Percentiles rank a stretch among this genome's conserved stretches.
phyloP scores from a whole-genome alignment of 164 flowering plant species.

The Vitis rupestris region DNA sequence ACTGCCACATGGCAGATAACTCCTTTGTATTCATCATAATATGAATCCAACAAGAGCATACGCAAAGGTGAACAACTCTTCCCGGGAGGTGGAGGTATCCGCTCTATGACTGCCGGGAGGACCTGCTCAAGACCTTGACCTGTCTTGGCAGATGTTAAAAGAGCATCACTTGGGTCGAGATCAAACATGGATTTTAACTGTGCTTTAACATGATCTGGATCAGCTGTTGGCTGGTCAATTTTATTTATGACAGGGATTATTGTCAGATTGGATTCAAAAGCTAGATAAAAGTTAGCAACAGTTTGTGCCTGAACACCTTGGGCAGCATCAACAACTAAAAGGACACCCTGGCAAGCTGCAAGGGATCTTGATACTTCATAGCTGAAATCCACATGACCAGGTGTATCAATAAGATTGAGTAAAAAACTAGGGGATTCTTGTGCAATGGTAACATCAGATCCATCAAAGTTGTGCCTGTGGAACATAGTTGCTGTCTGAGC shows the following conservation, averaged over 20 bases:
- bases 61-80: constrained; percentile 57
- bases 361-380: constrained; percentile 98
- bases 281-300: constrained; percentile 95
- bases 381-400: constrained; percentile 99
- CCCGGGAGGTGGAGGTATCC: constrained; percentile 95
- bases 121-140: constrained; percentile 93
- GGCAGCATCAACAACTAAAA: constrained; percentile 97
- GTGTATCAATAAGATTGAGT: constrained; percentile 88
- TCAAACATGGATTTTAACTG: constrained; percentile 95
- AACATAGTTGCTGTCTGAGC: constrained; percentile 99
- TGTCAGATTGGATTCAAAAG: constrained; percentile 85
- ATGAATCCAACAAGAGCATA: constrained; percentile 93
- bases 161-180: constrained; percentile 70
- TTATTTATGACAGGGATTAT: constrained; percentile 89
- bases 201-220: constrained; percentile 89
- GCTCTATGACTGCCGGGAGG: constrained; percentile 92
- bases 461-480: constrained; percentile 38
- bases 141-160: constrained; percentile 93
- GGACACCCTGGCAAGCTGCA: constrained; percentile 99
- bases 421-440: constrained; percentile 46
- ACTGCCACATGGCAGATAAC: constrained; percentile 98
- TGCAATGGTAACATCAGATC: constrained; percentile 17
- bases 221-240: constrained; percentile 98
- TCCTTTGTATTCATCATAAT: constrained; percentile 94
- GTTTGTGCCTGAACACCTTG: constrained; percentile 99